phyloP scores from a whole-genome alignment of 306 rosid genomes.

The Cucurbita argyrosperma region DNA sequence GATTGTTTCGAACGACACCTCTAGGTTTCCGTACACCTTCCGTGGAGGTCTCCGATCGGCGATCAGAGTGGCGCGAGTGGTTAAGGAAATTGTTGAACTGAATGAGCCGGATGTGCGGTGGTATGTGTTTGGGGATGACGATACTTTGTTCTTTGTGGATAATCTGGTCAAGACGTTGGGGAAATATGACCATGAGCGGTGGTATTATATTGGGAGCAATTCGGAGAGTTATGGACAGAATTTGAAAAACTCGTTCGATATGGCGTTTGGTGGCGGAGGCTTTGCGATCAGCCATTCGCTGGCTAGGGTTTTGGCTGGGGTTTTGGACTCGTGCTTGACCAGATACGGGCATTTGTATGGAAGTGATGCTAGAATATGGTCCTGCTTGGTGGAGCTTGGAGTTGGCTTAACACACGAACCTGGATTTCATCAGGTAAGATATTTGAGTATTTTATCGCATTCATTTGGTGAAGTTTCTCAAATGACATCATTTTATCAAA shows the following conservation, averaged over 20 bases:
- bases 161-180: constrained; percentile 48
- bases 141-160: constrained; percentile 75
- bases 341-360: constrained; percentile 79
- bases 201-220: constrained; percentile 62
- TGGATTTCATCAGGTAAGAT: constrained; percentile 86
- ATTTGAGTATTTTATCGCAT: neutral
- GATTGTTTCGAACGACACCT: constrained; percentile 42
- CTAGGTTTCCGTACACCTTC: constrained; percentile 47
- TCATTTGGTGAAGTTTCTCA: neutral
- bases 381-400: constrained; percentile 85
- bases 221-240: constrained; percentile 86
- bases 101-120: constrained; percentile 58
- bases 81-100: constrained; percentile 62
- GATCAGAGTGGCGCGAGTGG: constrained; percentile 74
- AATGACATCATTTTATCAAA: neutral
- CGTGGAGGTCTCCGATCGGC: constrained; percentile 71
- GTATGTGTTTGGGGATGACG: constrained; percentile 92
- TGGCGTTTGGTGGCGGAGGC: constrained; percentile 98
- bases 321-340: constrained; percentile 70
- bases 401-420: constrained; percentile 68
- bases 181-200: constrained; percentile 56
- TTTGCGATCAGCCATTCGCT: constrained; percentile 67
- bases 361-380: constrained; percentile 68
- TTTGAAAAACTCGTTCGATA: constrained; percentile 38
- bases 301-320: constrained; percentile 53